Evolutionary conservation across 768 basidiomycete species (phyloP).

Genomic region (Collybia sp.): DNA sequence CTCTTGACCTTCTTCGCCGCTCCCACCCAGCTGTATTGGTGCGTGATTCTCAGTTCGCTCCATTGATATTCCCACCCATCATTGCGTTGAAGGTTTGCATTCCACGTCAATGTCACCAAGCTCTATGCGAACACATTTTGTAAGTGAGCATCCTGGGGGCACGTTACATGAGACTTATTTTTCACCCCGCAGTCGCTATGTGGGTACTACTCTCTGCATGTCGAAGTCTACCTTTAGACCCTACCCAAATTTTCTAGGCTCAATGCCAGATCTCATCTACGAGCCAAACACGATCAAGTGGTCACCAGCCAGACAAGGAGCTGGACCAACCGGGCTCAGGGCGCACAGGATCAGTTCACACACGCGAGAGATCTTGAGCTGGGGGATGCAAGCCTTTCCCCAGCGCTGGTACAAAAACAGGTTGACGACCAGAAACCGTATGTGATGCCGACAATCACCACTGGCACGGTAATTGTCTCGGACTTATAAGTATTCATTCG

Average conservation of each 20-base stretch:
- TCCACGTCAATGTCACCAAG: conserved; percentile 44
- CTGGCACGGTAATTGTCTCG: conserved; percentile 15
- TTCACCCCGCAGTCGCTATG: conserved; percentile 24
- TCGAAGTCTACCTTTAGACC: too few relatives aligned
- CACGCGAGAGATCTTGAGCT: conserved; percentile 1
- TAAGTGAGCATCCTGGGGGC: conserved; percentile 24
- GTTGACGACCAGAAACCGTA: conserved; percentile 1
- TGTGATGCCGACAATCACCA: conserved; percentile 17
- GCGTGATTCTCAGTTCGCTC: neutral
- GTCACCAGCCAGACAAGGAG: conserved; percentile 12
- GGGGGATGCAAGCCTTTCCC: neutral
- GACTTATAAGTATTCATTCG: conserved; percentile 13
- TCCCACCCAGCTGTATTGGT: conserved; percentile 35
- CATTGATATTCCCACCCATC: neutral
- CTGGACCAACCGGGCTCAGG: neutral
- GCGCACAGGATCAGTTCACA: neutral
- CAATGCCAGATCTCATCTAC: neutral
- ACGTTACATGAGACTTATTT: neutral
- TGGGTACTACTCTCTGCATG: too few relatives aligned
- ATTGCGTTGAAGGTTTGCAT: conserved; percentile 31
- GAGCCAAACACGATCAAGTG: conserved; percentile 20
- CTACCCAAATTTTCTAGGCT: neutral
- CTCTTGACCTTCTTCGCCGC: conserved; percentile 36
- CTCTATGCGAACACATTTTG: conserved; percentile 47
- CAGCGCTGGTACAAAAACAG: neutral